These are phyloP conservation scores for Cyamopsis tetragonoloba DNA, from an alignment of 306 rosid species.

Conservation along the genomic window DNA sequence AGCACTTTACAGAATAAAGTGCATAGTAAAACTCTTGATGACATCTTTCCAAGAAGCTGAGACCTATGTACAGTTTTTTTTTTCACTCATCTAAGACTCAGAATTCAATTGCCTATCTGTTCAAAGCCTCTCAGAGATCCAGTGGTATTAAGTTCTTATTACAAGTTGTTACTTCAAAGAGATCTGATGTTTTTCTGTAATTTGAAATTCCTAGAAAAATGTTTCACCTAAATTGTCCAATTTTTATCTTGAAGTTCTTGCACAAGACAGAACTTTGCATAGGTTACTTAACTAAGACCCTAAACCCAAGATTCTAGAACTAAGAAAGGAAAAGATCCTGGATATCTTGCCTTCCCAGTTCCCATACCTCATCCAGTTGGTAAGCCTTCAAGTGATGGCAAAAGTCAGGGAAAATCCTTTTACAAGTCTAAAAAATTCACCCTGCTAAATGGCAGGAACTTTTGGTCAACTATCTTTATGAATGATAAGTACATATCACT, in stretches of 20 bases:
- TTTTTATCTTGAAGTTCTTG: background rate
- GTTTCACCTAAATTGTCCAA: background rate
- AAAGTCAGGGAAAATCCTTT: background rate
- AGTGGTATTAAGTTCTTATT: background rate
- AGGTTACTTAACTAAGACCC: no score
- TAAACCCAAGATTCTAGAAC: background rate
- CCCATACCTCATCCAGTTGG: conserved; percentile 6
- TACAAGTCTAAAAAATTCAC: background rate
- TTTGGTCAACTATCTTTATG: conserved; percentile 1
- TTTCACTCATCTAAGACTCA: background rate
- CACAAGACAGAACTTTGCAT: background rate
- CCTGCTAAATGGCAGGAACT: background rate
- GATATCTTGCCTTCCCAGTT: background rate
- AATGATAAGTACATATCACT: background rate
- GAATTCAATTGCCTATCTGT: background rate
- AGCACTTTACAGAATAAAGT: background rate
- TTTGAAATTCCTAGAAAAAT: conserved; percentile 19
- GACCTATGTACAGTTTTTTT: background rate
- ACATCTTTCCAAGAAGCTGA: background rate
- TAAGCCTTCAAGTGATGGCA: conserved; percentile 3
- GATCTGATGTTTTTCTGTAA: background rate
- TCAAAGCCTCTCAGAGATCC: background rate
- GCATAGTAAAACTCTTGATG: background rate
- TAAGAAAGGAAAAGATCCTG: background rate
- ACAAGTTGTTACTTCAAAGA: background rate